Base-by-base conservation (phyloP, 805 yeast species). In the Kluyveromyces starmeri region DNA sequence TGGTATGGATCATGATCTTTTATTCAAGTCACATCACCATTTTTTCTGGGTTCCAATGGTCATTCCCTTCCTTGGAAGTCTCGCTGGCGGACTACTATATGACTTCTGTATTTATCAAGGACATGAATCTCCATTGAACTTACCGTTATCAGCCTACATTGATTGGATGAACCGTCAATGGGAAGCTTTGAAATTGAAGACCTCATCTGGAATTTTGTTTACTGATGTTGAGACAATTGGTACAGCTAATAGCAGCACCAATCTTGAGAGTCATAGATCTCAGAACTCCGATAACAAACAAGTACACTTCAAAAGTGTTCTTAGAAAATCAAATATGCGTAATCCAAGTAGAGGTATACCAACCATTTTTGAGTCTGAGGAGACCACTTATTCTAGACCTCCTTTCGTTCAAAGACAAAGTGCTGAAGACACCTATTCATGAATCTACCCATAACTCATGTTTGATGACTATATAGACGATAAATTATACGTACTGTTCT, bases 1-100 rank as follows among this genome's bases (percentile, higher is more conserved):
- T 23, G 78, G 78, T 20, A 68, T 68, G 41, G 64, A 68, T 26
- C 48, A 64, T 52, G 23, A 55, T 50, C 44, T 68, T 18, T 34
- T 58, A 26, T 58, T 68, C 62, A 46, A 55, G 12, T 44, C 50
- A 12, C 59, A 65, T 38, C 54, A 58, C 48, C 61, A 63, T 45
- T 71, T 67, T 49, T 68, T 67, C 47, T 71, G 77, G 77, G 70
- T 70, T 22, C 75, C 75, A 33, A 49, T 68, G 42, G 59, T 67
- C 19, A 69, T 65, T n/a, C 75, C 78, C 19, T 48, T 64, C 23
- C 42, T 68, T 27, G 78, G 78, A 15, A 59, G 68, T 20, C 39
- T 65, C 29, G 44, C 58, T 20, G 78, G 78, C 35, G 73, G 65
- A n/a, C 45, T 67, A 37, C 33, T 69, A n/a, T 71, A 72, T 47